Evolutionary conservation across 495 filamentous ascomycete species (phyloP), one percentile per base, ranked within the genome.

Genomic region (Darksidea phi): DNA sequence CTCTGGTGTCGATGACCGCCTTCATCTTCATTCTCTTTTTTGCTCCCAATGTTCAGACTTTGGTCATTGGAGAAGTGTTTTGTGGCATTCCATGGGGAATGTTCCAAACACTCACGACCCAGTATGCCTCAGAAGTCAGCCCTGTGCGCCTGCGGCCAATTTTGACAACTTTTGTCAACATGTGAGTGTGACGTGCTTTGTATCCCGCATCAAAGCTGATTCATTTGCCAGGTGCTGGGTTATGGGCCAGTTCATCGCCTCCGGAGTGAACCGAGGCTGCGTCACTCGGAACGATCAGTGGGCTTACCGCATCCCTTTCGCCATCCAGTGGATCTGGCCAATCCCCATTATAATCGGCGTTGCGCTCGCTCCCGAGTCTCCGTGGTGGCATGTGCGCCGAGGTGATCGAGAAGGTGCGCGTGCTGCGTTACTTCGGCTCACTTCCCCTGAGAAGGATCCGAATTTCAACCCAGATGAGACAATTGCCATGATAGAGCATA

Each of bases 21-120:
- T 64, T 68, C 53, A 71, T 71, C 38, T 68, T 70, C 65, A 62
- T 74, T 25, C 37, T 62, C 26, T 74, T 74, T 60, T 70, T 70
- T 56, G 61, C 71, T 4, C 64, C 59, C 11, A 67, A 64, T 46
- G 26, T 74, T 10, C 18, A 57, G 42, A 58, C 45, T 12, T 61
- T 71, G 1, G 59, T 73, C 6, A 67, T 65, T 20, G 71, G 65
- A 4, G 49, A 69, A 36, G 50, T 70, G 13, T 52, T 71, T 20
- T 67, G 59, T 24, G 66, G 67, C 7, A 64, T 71, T 17, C 64
- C 67, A 12, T 71, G 69, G 69, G 69, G 67, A n/a, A 66, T 71
- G 23, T 70, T 71, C 53, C 67, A 69, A 61, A 73, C 71, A 3
- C 26, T 74, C 2, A 61, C 72, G 0, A 67, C 55, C 2, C 61